Evolutionary conservation across 139 green algal species (phyloP).

Genomic region (Volvox africanus): DNA sequence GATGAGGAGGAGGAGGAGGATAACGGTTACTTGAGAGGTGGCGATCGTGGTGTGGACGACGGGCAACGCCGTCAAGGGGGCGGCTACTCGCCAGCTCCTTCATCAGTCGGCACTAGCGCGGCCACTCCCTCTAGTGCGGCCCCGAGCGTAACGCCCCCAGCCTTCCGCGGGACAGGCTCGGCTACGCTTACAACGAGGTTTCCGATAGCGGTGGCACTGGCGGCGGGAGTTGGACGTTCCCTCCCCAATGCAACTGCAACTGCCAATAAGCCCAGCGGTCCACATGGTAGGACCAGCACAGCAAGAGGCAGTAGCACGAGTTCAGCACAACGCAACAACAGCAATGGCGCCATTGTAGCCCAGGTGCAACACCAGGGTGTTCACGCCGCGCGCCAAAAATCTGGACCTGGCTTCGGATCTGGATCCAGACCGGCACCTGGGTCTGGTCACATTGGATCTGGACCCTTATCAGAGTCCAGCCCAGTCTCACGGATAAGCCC

Average conservation of each 20-base stretch:
- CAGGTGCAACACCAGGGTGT: neutral
- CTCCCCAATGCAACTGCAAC: no score
- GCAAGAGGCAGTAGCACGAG: neutral
- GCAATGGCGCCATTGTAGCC: no score
- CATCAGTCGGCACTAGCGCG: neutral
- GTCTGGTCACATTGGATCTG: no score
- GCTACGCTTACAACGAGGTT: neutral
- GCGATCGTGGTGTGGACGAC: neutral
- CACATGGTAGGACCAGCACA: no score
- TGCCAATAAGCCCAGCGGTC: no score
- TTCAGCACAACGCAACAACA: neutral
- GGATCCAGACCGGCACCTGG: neutral
- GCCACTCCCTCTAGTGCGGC: neutral
- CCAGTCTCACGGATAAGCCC: no score
- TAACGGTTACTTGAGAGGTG: neutral
- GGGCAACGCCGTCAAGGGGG: neutral
- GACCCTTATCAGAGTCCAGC: no score
- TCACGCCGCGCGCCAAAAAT: neutral
- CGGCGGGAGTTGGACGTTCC: no score
- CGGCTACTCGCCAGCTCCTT: neutral
- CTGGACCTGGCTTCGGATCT: neutral
- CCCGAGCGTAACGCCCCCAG: neutral
- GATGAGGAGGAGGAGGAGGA: no score
- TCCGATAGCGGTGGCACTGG: neutral
- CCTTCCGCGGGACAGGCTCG: neutral